Evolutionary conservation across 306 rosid species (phyloP), one percentile per base, ranked within the genome.

Genomic region (Ormosia emarginata): DNA sequence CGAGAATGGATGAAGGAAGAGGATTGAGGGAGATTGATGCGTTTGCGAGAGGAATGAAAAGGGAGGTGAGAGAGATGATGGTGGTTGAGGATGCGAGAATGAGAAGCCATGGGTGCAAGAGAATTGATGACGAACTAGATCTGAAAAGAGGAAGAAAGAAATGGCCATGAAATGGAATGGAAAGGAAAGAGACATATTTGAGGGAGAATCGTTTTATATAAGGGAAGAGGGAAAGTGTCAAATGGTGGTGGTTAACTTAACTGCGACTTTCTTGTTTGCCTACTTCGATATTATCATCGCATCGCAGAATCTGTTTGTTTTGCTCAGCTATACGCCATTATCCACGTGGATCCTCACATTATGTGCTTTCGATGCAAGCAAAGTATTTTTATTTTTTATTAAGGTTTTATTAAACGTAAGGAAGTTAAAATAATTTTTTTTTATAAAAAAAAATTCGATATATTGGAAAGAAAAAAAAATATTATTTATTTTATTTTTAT

Each of bases 81-180:
- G 39, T 79, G 86, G 47, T 82, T 56, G 76, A 64, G 78, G 33
- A 83, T 0, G 13, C 39, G 67, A 39, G 89, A 83, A 52, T 43
- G 80, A 57, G 88, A 80, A 15, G 71, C 59, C 97, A 91, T 93
- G 67, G 85, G 66, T 61, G 39, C 14, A 69, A 74, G 37, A 66
- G 65, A 39, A 71, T 59, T 36, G 81, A 59, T 32, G 85, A 57
- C 66, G 34, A 62, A 57, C 58, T 53, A 81, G 91, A 92, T 92
- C 87, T 87, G 84, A 79, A 44, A 24, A n/a, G 71, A 41, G 73
- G 56, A 34, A 44, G 63, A 5, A 47, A 58, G 37, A 72, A 43
- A 58, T 8, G 85, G 76, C 3, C 18, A 71, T 73, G 7, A 58
- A 67, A 62, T 72, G 7, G 71, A 64, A 55, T 33, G 55, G 46